Evolutionary conservation across 2,329 filamentous ascomycete species (phyloP).

Genomic region (Didymella pinodella): DNA sequence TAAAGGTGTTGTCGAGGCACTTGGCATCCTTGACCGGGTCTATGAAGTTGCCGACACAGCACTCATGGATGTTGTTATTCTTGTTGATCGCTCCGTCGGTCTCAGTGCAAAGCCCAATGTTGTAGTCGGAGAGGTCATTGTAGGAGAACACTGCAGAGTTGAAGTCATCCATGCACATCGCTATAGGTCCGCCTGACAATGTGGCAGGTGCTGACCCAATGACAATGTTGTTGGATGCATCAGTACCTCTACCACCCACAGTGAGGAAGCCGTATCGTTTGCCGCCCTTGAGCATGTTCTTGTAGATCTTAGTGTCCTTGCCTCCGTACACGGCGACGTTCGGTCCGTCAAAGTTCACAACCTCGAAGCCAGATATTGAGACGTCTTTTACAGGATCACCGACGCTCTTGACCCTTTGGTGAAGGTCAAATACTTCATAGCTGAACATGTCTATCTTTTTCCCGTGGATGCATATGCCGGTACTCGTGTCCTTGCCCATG

Average conservation of each 20-base stretch:
- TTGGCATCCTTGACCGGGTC: constrained; percentile 22
- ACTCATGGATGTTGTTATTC: constrained; percentile 19
- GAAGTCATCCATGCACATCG: constrained; percentile 29
- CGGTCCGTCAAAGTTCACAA: constrained; percentile 20
- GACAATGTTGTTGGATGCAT: constrained; percentile 14
- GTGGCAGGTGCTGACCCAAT: constrained; percentile 1
- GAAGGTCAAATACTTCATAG: neutral
- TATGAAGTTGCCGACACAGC: constrained; percentile 22
- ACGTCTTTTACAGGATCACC: constrained; percentile 22
- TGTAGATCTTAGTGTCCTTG: constrained; percentile 15
- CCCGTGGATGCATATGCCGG: neutral
- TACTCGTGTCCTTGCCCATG: neutral
- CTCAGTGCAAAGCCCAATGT: constrained; percentile 24
- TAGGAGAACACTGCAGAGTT: constrained; percentile 13
- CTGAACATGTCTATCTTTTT: neutral
- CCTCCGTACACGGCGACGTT: constrained; percentile 25
- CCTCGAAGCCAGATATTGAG: constrained; percentile 19
- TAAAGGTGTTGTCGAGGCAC: constrained; percentile 20
- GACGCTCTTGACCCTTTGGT: neutral
- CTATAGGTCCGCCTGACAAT: constrained; percentile 9
- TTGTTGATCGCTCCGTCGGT: constrained; percentile 16
- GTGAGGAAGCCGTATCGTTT: constrained; percentile 26
- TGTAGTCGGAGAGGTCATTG: constrained; percentile 24
- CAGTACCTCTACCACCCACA: constrained; percentile 18
- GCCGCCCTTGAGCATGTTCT: constrained; percentile 22